phyloP scores from a whole-genome alignment of 495 filamentous ascomycete genomes.

The Astrocystis sublimbata region DNA sequence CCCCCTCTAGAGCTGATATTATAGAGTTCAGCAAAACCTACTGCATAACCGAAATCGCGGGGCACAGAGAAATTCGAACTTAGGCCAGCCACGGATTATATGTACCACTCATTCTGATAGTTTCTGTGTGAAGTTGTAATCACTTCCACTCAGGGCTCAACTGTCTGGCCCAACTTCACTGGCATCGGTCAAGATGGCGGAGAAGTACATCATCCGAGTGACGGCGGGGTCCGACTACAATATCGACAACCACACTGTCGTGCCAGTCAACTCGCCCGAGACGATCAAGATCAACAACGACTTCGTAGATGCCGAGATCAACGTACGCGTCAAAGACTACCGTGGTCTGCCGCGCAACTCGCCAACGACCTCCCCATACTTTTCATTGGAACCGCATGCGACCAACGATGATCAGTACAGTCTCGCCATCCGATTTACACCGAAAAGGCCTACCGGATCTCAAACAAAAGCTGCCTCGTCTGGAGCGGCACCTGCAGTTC shows the following conservation, averaged over 20 bases:
- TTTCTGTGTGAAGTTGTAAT: no score
- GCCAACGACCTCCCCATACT: constrained; percentile 68
- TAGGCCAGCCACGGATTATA: background rate
- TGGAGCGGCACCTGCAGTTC: background rate
- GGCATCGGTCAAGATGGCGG: constrained; percentile 44
- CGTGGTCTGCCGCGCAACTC: constrained; percentile 59
- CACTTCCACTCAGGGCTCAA: background rate
- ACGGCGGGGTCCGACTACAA: constrained; percentile 78
- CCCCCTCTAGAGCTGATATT: background rate
- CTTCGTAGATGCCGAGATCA: constrained; percentile 60
- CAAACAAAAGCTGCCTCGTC: background rate
- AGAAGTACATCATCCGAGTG: constrained; percentile 69
- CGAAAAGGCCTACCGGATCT: constrained; percentile 46
- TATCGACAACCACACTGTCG: constrained; percentile 58
- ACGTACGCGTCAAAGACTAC: constrained; percentile 66
- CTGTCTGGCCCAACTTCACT: background rate
- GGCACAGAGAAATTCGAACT: background rate
- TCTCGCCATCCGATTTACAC: constrained; percentile 73
- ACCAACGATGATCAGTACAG: constrained; percentile 71
- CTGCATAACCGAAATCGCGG: background rate
- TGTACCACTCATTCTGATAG: no score
- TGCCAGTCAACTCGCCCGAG: constrained; percentile 69
- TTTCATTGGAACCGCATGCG: constrained; percentile 65
- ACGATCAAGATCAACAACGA: constrained; percentile 60
- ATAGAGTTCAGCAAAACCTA: background rate